phyloP scores from a whole-genome alignment of 495 filamentous ascomycete species.

The Hyaloscypha bicolor region DNA sequence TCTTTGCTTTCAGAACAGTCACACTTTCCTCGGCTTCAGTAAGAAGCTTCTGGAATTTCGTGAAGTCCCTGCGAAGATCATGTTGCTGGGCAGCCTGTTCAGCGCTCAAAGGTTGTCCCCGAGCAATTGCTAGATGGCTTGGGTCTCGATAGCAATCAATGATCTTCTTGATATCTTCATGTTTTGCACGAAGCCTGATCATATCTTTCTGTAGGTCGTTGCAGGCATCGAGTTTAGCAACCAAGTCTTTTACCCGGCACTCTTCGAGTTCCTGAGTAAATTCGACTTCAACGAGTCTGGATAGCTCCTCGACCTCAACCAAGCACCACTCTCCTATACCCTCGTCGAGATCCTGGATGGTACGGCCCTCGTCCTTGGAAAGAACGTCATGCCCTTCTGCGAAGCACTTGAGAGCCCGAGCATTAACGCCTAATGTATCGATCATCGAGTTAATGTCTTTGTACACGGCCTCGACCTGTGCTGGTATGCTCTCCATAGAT shows the following conservation, averaged over 20 bases:
- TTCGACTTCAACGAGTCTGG: conserved; percentile 54
- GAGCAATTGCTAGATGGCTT: conserved; percentile 57
- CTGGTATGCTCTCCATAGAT: conserved; percentile 64
- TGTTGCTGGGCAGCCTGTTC: conserved; percentile 82
- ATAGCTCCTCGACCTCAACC: conserved; percentile 67
- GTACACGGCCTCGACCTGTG: conserved; percentile 84
- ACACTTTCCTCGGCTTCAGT: conserved; percentile 79
- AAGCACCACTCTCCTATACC: conserved; percentile 68
- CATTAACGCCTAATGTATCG: conserved; percentile 87
- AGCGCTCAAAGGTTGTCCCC: conserved; percentile 72
- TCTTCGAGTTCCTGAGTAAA: conserved; percentile 61
- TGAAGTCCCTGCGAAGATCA: conserved; percentile 73
- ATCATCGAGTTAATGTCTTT: conserved; percentile 96
- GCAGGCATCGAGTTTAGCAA: conserved; percentile 63
- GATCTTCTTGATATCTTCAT: conserved; percentile 71
- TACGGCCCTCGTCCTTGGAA: conserved; percentile 50
- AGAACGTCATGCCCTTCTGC: conserved; percentile 62
- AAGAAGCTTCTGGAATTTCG: conserved; percentile 69
- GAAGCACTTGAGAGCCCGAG: conserved; percentile 72
- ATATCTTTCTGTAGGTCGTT: conserved; percentile 65
- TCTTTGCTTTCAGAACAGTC: conserved; percentile 77
- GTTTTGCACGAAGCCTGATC: conserved; percentile 65
- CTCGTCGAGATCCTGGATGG: conserved; percentile 39
- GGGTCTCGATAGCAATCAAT: conserved; percentile 65
- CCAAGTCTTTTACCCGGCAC: conserved; percentile 63